Evolutionary conservation across 148 eudicot species (phyloP), one percentile per base, ranked within the genome.

Genomic region (Oxyria digyna): DNA sequence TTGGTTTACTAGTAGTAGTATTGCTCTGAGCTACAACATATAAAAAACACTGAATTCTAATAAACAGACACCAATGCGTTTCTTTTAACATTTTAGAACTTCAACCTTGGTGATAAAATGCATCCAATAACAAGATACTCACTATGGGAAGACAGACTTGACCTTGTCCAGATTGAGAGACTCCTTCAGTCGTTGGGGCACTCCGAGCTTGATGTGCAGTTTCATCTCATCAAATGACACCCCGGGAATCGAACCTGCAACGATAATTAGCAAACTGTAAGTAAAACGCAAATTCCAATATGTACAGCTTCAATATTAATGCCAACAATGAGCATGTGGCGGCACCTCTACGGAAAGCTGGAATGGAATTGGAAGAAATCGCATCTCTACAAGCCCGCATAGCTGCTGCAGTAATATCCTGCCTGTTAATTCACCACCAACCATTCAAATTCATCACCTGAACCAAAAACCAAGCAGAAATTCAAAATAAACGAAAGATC

Each of bases 371-470:
- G 27, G 98, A 93, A 69, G 98, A 76, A 73, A 93, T 93, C 24
- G 98, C 98, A 75, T 93, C 92, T 74, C 85, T 78, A 70, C 98
- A 93, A 73, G 98, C 98, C 48, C 95, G 79, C 98, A 88, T 89
- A 49, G 98, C 98, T 1, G 98, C 98, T 55, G 85, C 45, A 0
- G 95, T 93, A 5, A 90, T 68, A 81, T 93, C 87, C 75, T 93
- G 98, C 88, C 98, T 92, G 87, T 48, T 17, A 6, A 29, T 46
- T 62, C 45, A 75, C 6, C 38, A 72, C 35, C 72, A 54, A 54
- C 26, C 27, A 12, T n/a, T 46, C 52, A 46, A 18, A 24, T 0
- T 23, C 24, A 32, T 64, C 15, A 42, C 21, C 6, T 42, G 31
- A 69, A 43, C 40, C 43, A 23, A 21, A n/a, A 32, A 64, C 12